Conservation (phyloP, 2,329 filamentous ascomycete genomes). For the Neurospora sp. region DNA sequence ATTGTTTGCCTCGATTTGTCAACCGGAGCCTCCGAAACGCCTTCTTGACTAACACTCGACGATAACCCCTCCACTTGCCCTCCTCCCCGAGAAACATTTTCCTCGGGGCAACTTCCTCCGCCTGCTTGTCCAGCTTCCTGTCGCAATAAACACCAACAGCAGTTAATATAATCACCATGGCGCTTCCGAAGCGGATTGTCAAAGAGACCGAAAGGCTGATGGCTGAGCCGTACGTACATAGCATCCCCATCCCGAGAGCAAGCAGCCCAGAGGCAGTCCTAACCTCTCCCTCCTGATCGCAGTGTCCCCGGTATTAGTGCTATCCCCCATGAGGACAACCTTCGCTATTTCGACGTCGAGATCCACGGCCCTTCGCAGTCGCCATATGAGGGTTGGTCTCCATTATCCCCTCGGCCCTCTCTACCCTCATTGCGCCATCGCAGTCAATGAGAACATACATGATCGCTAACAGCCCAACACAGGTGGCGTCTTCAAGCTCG, state of each 20-base stretch:
- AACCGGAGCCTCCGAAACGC: background rate
- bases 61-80: background rate
- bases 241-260: background rate
- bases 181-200: constrained; percentile 90
- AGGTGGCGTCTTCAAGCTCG: constrained; percentile 87
- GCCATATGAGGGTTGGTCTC: constrained; percentile 73
- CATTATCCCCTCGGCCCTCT: constrained; percentile 1
- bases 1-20: background rate
- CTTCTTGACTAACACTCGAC: background rate
- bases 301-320: constrained; percentile 96
- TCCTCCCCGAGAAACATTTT: constrained; percentile 1
- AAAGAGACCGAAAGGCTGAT: constrained; percentile 98
- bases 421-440: background rate
- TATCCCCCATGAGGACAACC: constrained; percentile 90
- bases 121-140: background rate
- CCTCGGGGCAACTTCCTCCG: background rate
- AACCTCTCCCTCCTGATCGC: background rate
- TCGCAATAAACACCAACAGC: background rate
- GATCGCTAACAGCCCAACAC: constrained; percentile 6
- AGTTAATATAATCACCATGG: constrained; percentile 35
- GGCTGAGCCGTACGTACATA: constrained; percentile 72
- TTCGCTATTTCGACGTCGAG: constrained; percentile 95
- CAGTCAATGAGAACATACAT: background rate
- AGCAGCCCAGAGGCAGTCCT: background rate
- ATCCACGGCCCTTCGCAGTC: constrained; percentile 89